phyloP scores from a whole-genome alignment of 371 early-diverging fungal species.

The Lichtheimia ornata region DNA sequence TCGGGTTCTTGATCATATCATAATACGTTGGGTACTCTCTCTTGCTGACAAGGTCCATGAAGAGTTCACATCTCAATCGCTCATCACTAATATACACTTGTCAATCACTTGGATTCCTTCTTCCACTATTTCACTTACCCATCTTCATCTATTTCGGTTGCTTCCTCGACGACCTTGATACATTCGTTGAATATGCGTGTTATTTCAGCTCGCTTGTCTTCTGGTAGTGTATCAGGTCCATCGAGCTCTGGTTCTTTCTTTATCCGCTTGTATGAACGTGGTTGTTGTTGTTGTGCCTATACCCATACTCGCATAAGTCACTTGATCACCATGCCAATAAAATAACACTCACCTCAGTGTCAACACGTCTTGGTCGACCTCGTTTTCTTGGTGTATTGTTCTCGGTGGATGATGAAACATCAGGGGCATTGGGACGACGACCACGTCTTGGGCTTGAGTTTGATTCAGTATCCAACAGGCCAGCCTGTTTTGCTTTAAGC shows the following conservation, averaged over 20 bases:
- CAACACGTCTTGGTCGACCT: slow-evolving; percentile 16
- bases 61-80: slow-evolving; percentile 61
- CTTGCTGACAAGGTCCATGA: slow-evolving; percentile 68
- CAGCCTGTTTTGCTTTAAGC: neutral
- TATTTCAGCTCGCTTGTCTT: slow-evolving; percentile 43
- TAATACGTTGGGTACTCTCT: slow-evolving; percentile 82
- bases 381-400: slow-evolving; percentile 11
- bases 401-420: neutral
- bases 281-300: no score
- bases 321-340: no score
- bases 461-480: neutral
- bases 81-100: slow-evolving; percentile 14
- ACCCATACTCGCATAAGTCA: no score
- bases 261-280: neutral
- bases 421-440: neutral
- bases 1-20: slow-evolving; percentile 73
- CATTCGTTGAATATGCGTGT: slow-evolving; percentile 51
- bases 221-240: slow-evolving; percentile 9
- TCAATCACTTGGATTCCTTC: neutral
- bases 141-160: slow-evolving; percentile 50
- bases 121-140: slow-evolving; percentile 2
- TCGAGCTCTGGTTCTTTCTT: slow-evolving; percentile 17
- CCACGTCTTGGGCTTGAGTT: neutral
- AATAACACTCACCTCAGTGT: neutral
- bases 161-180: slow-evolving; percentile 57